Conservation (phyloP, 148 eudicot species). For the Bassia scoparia region DNA sequence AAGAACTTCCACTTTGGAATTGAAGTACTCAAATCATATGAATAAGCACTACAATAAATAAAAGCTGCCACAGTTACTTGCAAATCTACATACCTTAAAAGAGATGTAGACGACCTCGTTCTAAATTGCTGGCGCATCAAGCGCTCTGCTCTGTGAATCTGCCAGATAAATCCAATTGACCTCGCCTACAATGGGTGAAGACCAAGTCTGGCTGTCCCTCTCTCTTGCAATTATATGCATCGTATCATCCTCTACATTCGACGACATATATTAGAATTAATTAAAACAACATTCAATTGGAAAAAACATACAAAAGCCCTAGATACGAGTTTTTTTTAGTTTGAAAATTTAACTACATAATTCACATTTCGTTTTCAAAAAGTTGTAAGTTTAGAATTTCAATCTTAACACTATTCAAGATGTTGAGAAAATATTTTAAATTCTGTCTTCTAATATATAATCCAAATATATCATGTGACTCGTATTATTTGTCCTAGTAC, state of each 20-base stretch:
- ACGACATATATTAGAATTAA: neutral
- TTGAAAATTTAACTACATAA: too few relatives aligned
- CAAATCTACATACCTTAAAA: constrained; percentile 26
- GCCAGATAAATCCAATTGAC: constrained; percentile 69
- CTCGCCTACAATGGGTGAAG: constrained; percentile 85
- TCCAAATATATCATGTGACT: too few relatives aligned
- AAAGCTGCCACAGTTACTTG: neutral
- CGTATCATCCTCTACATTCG: constrained; percentile 68
- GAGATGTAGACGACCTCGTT: constrained; percentile 61
- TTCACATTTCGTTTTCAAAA: too few relatives aligned
- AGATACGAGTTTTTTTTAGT: too few relatives aligned
- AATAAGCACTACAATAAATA: neutral
- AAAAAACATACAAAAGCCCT: too few relatives aligned
- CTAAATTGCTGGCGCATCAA: constrained; percentile 92
- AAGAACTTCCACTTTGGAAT: neutral
- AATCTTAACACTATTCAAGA: too few relatives aligned
- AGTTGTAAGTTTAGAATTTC: too few relatives aligned
- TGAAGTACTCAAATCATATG: neutral
- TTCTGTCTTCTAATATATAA: too few relatives aligned
- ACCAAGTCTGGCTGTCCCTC: constrained; percentile 92
- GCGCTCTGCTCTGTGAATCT: constrained; percentile 86
- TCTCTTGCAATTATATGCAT: constrained; percentile 87
- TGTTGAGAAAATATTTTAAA: too few relatives aligned
- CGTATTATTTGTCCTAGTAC: too few relatives aligned
- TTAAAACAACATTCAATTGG: neutral